Conservation (phyloP, 768 basidiomycete genomes). For the Gloeostereum incarnatum region DNA sequence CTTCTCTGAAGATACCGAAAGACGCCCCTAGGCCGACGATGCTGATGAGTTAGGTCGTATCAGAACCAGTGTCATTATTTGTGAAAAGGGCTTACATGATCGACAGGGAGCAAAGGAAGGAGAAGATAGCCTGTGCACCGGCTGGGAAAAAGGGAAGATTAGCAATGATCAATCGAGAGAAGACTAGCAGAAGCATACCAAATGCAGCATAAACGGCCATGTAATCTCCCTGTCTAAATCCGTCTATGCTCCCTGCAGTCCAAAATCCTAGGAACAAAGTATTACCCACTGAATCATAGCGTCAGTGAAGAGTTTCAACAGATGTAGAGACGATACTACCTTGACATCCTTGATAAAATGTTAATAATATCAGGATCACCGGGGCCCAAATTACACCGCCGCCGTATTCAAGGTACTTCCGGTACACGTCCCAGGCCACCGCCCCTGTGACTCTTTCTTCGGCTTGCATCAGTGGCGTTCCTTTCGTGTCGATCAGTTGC, state of each 20-base stretch:
- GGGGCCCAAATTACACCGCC: slow-evolving; percentile 43
- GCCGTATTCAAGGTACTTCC: slow-evolving; percentile 33
- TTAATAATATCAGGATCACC: slow-evolving; percentile 31
- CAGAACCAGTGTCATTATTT: background rate
- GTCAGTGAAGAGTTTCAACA: background rate
- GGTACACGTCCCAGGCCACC: slow-evolving; percentile 39
- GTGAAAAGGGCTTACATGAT: slow-evolving; percentile 32
- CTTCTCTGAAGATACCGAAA: slow-evolving; percentile 43
- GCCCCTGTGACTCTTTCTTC: slow-evolving; percentile 52
- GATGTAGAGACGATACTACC: slow-evolving; percentile 20
- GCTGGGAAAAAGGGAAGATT: slow-evolving; percentile 17
- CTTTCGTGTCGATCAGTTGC: slow-evolving; percentile 5
- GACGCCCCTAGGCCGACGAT: slow-evolving; percentile 29
- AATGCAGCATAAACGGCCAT: slow-evolving; percentile 50
- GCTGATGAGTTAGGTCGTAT: slow-evolving; percentile 14
- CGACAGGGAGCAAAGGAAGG: slow-evolving; percentile 36
- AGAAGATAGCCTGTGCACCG: slow-evolving; percentile 37
- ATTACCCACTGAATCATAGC: slow-evolving; percentile 37
- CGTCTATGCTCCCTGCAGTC: slow-evolving; percentile 44
- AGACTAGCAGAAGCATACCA: slow-evolving; percentile 17
- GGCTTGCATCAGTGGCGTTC: slow-evolving; percentile 30
- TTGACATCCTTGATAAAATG: slow-evolving; percentile 37
- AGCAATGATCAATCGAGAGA: background rate
- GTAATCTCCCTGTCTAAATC: slow-evolving; percentile 54
- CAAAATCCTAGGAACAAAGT: slow-evolving; percentile 70